Evolutionary conservation across 2,329 filamentous ascomycete genomes (phyloP), one percentile per base, ranked within the genome.

Genomic region (Endothia cerciana): DNA sequence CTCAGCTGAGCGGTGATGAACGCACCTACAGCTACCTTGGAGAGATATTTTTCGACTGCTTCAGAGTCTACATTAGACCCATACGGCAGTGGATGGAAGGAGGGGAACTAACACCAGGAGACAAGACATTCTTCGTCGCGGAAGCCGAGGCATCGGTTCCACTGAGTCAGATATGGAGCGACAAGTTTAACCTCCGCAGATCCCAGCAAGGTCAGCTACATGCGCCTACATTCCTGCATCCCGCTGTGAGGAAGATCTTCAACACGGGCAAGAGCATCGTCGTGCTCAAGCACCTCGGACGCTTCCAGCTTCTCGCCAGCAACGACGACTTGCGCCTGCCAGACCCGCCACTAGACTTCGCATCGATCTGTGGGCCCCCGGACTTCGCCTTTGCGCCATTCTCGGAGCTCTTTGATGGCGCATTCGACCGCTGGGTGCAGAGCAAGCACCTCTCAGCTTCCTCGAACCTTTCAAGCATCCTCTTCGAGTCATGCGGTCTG

Each of bases 231-330:
- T 97, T 97, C 70, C 82, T 97, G 4, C 86, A 89, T 47, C 84
- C 89, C 2, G 86, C 89, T 1, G 87, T 87, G 0, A 79, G 81
- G 30, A 91, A 89, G 68, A 92, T 97, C 45, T 94, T 97, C 72
- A 93, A 89, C 1, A 89, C 92, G 1, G 94, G 94, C 0, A 97
- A 97, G 77, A 96, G 91, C 71, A 89, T 95, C 64, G 87, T 95
- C 1, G 90, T 97, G 55, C 79, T 97, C n/a, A 89, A 89, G 67
- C 86, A 90, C 58, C 81, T 97, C 13, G 87, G 88, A 49, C 81
- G 84, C 64, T 81, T 85, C 67, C 75, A 80, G 59, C 71, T 77
- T 59, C 66, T 69, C 62, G 49, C 49, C 38, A 49, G 62, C 10
- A 11, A 62, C 56, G 49, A 61, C 4, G 51, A 63, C 19, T 19